Evolutionary conservation across 257 asterid genomes (phyloP).

Genomic region (Salvia miltiorrhiza): DNA sequence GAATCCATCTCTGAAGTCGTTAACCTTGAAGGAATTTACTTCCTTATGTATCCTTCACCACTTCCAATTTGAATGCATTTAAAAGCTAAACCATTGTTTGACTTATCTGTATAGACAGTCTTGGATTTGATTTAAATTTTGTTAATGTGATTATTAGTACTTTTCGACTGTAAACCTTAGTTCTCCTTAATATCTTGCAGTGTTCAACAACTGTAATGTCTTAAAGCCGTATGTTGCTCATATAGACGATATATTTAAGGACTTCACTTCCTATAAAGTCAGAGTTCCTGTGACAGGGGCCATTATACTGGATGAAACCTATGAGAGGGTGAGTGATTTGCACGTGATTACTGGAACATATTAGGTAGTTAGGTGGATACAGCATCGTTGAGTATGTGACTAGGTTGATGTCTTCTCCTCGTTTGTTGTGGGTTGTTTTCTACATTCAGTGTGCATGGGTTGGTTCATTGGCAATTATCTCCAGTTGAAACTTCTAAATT

Average conservation of each 20-base stretch:
- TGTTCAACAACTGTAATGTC: constrained; percentile 85
- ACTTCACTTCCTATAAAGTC: constrained; percentile 81
- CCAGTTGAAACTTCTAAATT: no score
- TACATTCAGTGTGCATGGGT: background rate
- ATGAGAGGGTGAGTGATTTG: constrained; percentile 62
- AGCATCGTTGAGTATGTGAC: background rate
- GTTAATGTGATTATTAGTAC: background rate
- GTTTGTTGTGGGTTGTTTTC: background rate
- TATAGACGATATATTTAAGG: constrained; percentile 83
- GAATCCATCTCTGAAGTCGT: constrained; percentile 89
- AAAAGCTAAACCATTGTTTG: background rate
- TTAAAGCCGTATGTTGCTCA: constrained; percentile 82
- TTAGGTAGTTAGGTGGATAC: background rate
- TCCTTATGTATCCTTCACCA: constrained; percentile 74
- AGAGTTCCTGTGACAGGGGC: constrained; percentile 94
- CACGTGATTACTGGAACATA: constrained; percentile 1
- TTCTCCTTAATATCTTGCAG: constrained; percentile 60
- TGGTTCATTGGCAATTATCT: background rate
- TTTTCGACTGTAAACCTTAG: background rate
- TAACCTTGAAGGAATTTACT: constrained; percentile 91
- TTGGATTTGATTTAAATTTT: background rate
- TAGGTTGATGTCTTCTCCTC: background rate
- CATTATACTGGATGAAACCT: constrained; percentile 76
- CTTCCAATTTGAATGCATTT: background rate
- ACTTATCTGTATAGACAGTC: background rate